Evolutionary conservation across 345 rosid species (phyloP).

Genomic region (Kernera saxatilis): DNA sequence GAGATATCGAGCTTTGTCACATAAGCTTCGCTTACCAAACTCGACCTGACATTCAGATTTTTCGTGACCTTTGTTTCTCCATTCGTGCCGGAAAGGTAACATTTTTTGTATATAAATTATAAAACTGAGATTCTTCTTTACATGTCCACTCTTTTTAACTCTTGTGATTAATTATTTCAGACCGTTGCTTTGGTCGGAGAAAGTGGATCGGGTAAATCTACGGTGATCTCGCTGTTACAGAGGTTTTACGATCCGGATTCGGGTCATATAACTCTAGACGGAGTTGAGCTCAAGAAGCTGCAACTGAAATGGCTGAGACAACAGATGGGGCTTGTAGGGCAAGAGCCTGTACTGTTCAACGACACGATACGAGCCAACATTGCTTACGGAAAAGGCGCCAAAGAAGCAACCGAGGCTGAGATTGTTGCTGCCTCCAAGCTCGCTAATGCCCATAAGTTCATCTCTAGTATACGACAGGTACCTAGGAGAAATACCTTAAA

Average conservation of each 20-base stretch:
- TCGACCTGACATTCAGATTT: constrained; percentile 55
- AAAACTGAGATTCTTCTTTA: not conserved
- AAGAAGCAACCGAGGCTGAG: constrained; percentile 45
- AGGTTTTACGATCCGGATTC: constrained; percentile 59
- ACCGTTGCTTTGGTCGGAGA: constrained; percentile 70
- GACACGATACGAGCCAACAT: constrained; percentile 57
- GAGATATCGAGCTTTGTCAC: constrained; percentile 48
- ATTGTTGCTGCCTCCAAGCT: constrained; percentile 48
- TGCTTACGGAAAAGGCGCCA: constrained; percentile 55
- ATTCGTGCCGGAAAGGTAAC: constrained; percentile 54
- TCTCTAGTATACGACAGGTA: constrained; percentile 46
- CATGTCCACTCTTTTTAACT: not conserved
- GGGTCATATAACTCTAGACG: constrained; percentile 49
- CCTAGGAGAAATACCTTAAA: no score
- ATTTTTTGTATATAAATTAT: not conserved
- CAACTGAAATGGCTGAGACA: constrained; percentile 58
- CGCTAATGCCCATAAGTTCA: constrained; percentile 61
- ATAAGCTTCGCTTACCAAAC: constrained; percentile 50
- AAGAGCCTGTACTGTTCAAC: constrained; percentile 55
- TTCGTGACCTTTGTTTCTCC: constrained; percentile 42
- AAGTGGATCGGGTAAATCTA: constrained; percentile 69
- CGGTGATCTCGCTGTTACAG: constrained; percentile 48
- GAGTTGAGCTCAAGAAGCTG: constrained; percentile 45
- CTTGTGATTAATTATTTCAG: constrained; percentile 21
- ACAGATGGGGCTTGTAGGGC: constrained; percentile 66